Base-by-base conservation (phyloP, 2,329 filamentous ascomycete genomes). In the Exophiala alcalophila region DNA sequence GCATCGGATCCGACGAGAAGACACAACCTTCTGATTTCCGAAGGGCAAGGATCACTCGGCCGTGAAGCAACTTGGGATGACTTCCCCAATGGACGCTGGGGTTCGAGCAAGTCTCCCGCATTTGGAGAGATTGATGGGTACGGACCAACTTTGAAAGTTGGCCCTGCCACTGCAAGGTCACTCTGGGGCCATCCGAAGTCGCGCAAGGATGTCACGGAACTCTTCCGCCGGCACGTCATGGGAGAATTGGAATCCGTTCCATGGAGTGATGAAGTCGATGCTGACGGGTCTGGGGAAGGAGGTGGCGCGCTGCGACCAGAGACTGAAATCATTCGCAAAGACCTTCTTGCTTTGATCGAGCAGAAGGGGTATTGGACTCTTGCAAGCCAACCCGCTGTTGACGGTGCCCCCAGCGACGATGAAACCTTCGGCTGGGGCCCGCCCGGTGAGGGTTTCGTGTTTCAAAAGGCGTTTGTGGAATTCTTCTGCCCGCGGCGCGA, bases 61-160 rank as follows among this genome's bases (percentile, higher is more conserved):
- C 78, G 92, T 35, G 91, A 97, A 71, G 92, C 92, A 23, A 98
- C 92, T 1, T 98, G 92, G 92, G 92, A 98, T 59, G 92, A 98
- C 58, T 98, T 89, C 65, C 91, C 91, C 51, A 97, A 97, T 70
- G 92, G 91, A 19, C 80, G 91, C 41, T 97, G 91, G 81, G 91
- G 91, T 61, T 91, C 96, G 59, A 86, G 90, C 4, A 80, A 91
- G 38, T 95, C 89, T 2, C 89, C 89, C 1, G 91, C 91, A 0
- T 97, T 94, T 61, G 91, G 91, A 58, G 89, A 96, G 65, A 96
- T 96, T 46, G 90, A 97, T 60, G 91, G 91, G n/a, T 97, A 97
- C 61, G 92, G 92, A 8, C 89, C 94, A n/a, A 92, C 84, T 43
- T 73, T 98, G 26, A 92, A 96, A 68, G 87, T 96, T 61, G 87